Percentiles rank a stretch among this genome's conserved stretches.
phyloP scores from a whole-genome alignment of 305 asterid species.

The Solanum chacoense region DNA sequence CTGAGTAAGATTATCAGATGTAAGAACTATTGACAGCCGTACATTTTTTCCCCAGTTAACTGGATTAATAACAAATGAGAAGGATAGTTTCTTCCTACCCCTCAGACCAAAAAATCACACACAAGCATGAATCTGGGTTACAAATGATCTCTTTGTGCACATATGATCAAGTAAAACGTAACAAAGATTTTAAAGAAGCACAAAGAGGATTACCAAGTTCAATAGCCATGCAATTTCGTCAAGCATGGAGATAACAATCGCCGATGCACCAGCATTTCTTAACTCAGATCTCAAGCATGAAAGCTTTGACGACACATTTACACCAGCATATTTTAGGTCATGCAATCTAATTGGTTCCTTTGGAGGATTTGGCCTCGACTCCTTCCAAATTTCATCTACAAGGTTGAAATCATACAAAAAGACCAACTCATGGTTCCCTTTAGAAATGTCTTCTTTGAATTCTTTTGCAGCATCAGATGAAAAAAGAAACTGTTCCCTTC shows the following conservation, averaged over 20 bases:
- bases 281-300: constrained; percentile 69
- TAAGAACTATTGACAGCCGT: background rate
- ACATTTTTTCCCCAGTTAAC: background rate
- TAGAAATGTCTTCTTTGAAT: constrained; percentile 68
- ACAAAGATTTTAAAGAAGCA: background rate
- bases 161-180: background rate
- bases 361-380: constrained; percentile 72
- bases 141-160: background rate
- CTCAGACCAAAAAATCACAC: background rate
- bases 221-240: constrained; percentile 98
- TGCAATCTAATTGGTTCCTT: constrained; percentile 62
- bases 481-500: constrained; percentile 97
- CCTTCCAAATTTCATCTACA: constrained; percentile 95
- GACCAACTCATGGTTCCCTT: constrained; percentile 71
- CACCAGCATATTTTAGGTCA: constrained; percentile 80
- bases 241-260: constrained; percentile 82
- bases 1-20: background rate
- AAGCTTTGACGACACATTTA: constrained; percentile 72
- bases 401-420: constrained; percentile 75
- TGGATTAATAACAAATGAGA: background rate
- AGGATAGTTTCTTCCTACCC: background rate
- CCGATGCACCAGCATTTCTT: constrained; percentile 64
- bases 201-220: constrained; percentile 61
- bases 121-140: background rate
- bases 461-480: constrained; percentile 92